Conservation (phyloP, 805 yeast species). For the Candida nonsorbophila region DNA sequence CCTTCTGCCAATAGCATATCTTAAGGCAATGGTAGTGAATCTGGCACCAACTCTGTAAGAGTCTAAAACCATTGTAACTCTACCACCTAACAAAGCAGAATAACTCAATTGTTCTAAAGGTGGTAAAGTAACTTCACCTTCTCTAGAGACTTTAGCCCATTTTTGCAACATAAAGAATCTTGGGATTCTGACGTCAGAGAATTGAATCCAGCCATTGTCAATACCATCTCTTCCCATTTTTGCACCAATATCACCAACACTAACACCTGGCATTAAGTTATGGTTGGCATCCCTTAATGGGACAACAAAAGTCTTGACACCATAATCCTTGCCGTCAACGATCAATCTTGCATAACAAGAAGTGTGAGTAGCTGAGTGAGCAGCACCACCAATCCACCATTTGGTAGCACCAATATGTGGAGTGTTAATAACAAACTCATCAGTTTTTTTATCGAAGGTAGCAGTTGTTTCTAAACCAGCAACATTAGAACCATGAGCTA, state of each 20-base stretch:
- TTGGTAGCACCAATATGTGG: constrained; percentile 46
- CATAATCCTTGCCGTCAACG: constrained; percentile 40
- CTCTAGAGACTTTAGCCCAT: constrained; percentile 34
- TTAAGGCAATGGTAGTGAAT: constrained; percentile 36
- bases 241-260: constrained; percentile 43
- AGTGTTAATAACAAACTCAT: constrained; percentile 40
- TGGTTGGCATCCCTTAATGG: constrained; percentile 42
- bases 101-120: constrained; percentile 43
- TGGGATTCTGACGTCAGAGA: constrained; percentile 38
- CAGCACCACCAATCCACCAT: constrained; percentile 50
- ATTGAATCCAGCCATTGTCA: constrained; percentile 47
- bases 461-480: constrained; percentile 54
- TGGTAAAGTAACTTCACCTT: constrained; percentile 36
- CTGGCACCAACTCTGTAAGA: constrained; percentile 39
- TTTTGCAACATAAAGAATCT: constrained; percentile 43
- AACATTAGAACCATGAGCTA: constrained; percentile 60
- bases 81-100: constrained; percentile 39
- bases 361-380: constrained; percentile 42
- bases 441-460: constrained; percentile 34
- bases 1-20: constrained; percentile 43
- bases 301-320: constrained; percentile 42
- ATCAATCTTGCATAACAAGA: constrained; percentile 37
- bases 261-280: constrained; percentile 38
- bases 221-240: constrained; percentile 48
- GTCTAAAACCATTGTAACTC: constrained; percentile 41